Evolutionary conservation across 768 basidiomycete genomes (phyloP).

Genomic region (Thelephora aurantiotincta): DNA sequence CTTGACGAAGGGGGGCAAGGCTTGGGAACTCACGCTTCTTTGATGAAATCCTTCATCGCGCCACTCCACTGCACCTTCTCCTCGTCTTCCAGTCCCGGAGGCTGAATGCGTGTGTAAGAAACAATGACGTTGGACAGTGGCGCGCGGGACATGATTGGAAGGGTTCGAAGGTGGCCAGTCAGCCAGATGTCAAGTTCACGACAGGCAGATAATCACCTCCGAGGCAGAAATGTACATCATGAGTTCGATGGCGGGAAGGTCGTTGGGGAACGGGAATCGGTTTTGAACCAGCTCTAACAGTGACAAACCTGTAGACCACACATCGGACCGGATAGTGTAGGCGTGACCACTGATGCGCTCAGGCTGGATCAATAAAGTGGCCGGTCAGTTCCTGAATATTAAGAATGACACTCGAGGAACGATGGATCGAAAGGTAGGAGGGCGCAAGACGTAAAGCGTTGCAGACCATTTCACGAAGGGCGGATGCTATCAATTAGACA

Average conservation of each 20-base stretch:
- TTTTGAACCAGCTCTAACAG: conserved; percentile 90
- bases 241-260: conserved; percentile 87
- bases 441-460: conserved; percentile 5
- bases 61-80: conserved; percentile 49
- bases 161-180: conserved; percentile 2
- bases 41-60: conserved; percentile 88
- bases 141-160: conserved; percentile 4
- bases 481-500: conserved; percentile 1
- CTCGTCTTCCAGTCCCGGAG: conserved; percentile 73
- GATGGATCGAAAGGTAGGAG: conserved; percentile 4
- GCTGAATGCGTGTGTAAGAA: conserved; percentile 28
- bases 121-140: conserved; percentile 10
- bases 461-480: too few relatives aligned
- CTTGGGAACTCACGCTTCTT: conserved; percentile 47
- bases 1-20: conserved; percentile 4
- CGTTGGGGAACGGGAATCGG: conserved; percentile 87
- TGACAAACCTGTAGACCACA: conserved; percentile 95
- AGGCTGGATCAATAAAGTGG: conserved; percentile 35
- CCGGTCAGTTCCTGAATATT: conserved; percentile 3
- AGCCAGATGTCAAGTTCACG: neutral
- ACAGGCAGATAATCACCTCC: conserved; percentile 33
- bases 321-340: conserved; percentile 92
- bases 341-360: conserved; percentile 87
- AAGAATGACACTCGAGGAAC: neutral
- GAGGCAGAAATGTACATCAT: conserved; percentile 80